phyloP scores from a whole-genome alignment of 2,329 filamentous ascomycete species.

The Pseudopithomyces chartarum region DNA sequence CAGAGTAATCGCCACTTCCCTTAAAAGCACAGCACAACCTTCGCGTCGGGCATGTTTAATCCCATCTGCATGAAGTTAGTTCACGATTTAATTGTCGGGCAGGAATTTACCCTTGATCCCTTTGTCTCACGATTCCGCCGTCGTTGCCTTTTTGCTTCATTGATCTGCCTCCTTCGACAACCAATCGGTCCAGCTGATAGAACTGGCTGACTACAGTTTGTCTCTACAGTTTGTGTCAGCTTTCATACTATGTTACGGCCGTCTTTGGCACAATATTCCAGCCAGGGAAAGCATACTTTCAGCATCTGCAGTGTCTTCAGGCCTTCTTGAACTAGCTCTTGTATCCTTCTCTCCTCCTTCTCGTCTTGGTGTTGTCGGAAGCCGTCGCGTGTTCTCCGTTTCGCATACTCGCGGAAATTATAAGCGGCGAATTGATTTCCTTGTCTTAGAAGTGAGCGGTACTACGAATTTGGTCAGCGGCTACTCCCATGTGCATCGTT shows the following conservation, averaged over 20 bases:
- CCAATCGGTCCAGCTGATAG: conserved; percentile 87
- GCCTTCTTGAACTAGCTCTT: conserved; percentile 88
- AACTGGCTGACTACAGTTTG: conserved; percentile 96
- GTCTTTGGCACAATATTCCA: too few relatives aligned
- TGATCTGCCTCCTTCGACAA: conserved; percentile 85
- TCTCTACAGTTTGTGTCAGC: conserved; percentile 66
- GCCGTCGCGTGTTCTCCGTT: conserved; percentile 84
- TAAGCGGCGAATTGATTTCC: conserved; percentile 87
- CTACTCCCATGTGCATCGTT: background rate
- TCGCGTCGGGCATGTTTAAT: conserved; percentile 8
- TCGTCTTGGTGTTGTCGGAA: conserved; percentile 81
- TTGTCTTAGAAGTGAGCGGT: conserved; percentile 88
- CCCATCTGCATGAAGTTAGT: conserved; percentile 8
- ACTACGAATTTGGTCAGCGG: conserved; percentile 58
- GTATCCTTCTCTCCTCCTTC: conserved; percentile 74
- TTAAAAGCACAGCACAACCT: too few relatives aligned
- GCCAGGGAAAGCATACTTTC: conserved; percentile 68
- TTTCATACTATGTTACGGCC: conserved; percentile 9
- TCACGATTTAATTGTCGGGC: background rate
- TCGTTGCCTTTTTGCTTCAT: conserved; percentile 73
- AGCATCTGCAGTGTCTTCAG: conserved; percentile 84
- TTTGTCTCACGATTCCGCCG: conserved; percentile 73
- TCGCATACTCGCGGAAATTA: conserved; percentile 97
- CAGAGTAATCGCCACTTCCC: background rate
- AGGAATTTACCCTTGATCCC: conserved; percentile 72